phyloP scores from a whole-genome alignment of 768 basidiomycete species.

The Leccinum obscurum region DNA sequence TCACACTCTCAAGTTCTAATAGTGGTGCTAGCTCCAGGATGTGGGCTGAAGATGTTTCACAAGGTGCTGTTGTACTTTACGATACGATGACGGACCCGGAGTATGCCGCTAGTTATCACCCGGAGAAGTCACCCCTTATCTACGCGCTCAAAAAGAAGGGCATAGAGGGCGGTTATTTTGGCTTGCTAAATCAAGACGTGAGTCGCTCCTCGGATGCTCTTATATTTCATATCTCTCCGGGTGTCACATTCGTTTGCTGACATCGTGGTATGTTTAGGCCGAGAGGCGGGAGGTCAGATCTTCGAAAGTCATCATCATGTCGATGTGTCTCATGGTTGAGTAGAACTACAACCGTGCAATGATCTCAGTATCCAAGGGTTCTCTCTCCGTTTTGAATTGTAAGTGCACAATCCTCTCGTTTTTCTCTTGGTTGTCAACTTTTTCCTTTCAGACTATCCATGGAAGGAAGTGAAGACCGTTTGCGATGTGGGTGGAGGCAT shows the following conservation, averaged over 20 bases:
- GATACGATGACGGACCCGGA: conserved; percentile 28
- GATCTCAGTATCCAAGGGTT: conserved; percentile 22
- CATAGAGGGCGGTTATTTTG: conserved; percentile 20
- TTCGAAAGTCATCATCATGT: background rate
- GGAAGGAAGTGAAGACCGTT: background rate
- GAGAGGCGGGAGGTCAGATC: conserved; percentile 17
- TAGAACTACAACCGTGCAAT: conserved; percentile 28
- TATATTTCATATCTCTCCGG: too few relatives aligned
- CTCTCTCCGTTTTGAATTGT: conserved; percentile 6
- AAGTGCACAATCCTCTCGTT: background rate
- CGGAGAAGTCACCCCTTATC: conserved; percentile 22
- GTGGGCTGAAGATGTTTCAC: conserved; percentile 13
- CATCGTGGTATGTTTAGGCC: conserved; percentile 4
- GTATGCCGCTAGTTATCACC: conserved; percentile 23
- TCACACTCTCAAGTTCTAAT: conserved; percentile 19
- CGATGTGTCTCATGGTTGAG: background rate
- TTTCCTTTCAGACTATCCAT: background rate
- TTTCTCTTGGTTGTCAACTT: background rate
- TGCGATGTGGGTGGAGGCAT: background rate
- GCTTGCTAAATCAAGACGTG: conserved; percentile 24
- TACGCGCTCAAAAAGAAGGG: conserved; percentile 21
- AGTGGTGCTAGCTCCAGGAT: conserved; percentile 9
- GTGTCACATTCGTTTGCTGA: background rate
- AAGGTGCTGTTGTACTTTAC: conserved; percentile 21
- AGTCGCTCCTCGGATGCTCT: conserved; percentile 1